Evolutionary conservation across 176 grass and related monocot species (phyloP).

Genomic region (Neostapfia colusana): DNA sequence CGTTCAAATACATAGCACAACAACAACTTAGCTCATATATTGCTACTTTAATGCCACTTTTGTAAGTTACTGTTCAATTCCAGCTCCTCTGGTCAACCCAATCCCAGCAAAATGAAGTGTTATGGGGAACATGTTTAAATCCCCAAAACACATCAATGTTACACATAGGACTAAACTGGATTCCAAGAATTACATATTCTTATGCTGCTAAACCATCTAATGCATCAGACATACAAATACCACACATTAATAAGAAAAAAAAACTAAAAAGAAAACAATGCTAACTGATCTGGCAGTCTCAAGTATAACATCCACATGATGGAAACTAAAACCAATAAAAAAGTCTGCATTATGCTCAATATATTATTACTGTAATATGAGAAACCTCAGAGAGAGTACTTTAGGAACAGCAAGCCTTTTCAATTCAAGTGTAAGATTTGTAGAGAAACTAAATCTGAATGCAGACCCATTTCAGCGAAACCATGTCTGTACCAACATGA

Average conservation of each 20-base stretch:
- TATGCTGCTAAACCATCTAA: not conserved
- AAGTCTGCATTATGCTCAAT: not conserved
- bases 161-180: no score
- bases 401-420: not conserved
- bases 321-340: not conserved
- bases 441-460: constrained; percentile 14
- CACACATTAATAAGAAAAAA: not conserved
- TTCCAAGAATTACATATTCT: no score
- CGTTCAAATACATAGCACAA: constrained; percentile 11
- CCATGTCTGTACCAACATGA: not conserved
- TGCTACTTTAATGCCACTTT: not conserved
- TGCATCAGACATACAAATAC: not conserved
- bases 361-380: not conserved
- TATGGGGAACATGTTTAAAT: not conserved
- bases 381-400: not conserved
- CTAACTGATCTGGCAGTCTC: not conserved
- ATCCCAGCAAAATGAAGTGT: not conserved
- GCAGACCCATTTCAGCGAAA: not conserved
- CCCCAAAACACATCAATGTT: no score
- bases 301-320: not conserved
- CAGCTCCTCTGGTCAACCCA: not conserved
- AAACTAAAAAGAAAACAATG: not conserved
- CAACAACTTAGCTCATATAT: not conserved
- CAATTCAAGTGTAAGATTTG: not conserved
- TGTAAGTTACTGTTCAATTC: not conserved